phyloP scores from a whole-genome alignment of 2,329 filamentous ascomycete genomes.

The Claviceps lovelessii region DNA sequence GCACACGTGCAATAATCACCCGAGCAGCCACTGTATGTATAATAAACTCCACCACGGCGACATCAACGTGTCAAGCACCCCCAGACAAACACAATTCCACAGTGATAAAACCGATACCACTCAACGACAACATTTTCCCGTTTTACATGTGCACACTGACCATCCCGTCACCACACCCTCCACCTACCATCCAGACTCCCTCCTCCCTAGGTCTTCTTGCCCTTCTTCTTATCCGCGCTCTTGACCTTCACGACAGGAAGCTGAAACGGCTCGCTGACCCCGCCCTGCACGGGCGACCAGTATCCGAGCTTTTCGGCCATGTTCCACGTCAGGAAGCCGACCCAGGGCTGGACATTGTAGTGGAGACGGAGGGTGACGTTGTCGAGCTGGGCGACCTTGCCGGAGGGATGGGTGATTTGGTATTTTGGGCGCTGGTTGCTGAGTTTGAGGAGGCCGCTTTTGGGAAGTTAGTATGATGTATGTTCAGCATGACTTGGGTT shows the following conservation, averaged over 20 bases:
- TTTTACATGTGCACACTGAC: too few relatives aligned
- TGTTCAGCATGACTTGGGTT: too few relatives aligned
- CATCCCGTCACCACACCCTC: too few relatives aligned
- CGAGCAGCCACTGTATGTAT: too few relatives aligned
- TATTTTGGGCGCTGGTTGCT: constrained; percentile 88
- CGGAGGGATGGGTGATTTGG: constrained; percentile 81
- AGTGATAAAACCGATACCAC: too few relatives aligned
- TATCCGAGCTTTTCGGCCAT: constrained; percentile 37
- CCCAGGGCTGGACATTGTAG: constrained; percentile 98
- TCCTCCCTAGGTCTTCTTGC: neutral
- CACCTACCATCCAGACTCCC: neutral
- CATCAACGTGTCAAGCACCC: too few relatives aligned
- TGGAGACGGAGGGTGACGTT: constrained; percentile 70
- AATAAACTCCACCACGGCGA: too few relatives aligned
- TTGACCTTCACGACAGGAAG: constrained; percentile 53
- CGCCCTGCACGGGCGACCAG: constrained; percentile 53
- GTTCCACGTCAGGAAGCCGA: constrained; percentile 77
- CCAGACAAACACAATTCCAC: too few relatives aligned
- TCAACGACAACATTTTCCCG: too few relatives aligned
- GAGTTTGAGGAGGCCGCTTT: constrained; percentile 58
- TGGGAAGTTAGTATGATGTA: neutral
- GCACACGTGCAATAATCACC: too few relatives aligned
- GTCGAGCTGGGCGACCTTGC: constrained; percentile 57
- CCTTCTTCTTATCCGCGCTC: constrained; percentile 8
- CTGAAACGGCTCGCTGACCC: constrained; percentile 47